Base-by-base conservation (phyloP, 495 filamentous ascomycete genomes). In the Cercophora scortea region DNA sequence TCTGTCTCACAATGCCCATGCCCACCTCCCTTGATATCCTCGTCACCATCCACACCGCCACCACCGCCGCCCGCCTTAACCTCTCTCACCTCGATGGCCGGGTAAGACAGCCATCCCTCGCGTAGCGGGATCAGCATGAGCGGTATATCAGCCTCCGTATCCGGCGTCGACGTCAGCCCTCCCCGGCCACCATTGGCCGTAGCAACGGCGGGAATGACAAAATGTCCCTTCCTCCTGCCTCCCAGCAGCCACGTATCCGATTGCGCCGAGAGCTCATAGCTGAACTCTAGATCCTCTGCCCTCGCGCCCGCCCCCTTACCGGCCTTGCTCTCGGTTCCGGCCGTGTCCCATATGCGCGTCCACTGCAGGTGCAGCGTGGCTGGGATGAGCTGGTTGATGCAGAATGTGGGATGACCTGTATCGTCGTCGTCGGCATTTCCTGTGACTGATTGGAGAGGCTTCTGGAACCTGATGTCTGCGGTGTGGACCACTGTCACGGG, bases 221-320 rank as follows among this genome's bases (percentile, higher is more conserved):
- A 95, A 56, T 89, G 87, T 1, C 81, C 85, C 52, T 86, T 85
- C 18, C 87, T 77, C 36, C 84, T 78, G 0, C 94, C 93, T 32
- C 89, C 90, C 5, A 97, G 70, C 1, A 95, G 77, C 92, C 91
- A 98, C 1, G 75, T 73, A 11, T 94, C 90, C 0, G 80, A 66
- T 35, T 84, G 80, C 10, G 87, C 84, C 39, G 86, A 81, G 10
- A 98, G 65, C 60, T 95, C 90, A 66, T 89, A 95, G 53, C 83
- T 79, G 65, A 96, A 96, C 59, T 89, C 84, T 1, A 93, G 69
- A 35, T 83, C 72, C 16, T 75, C 67, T 8, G 67, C 69, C 9
- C 69, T 63, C 45, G 71, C 54, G 10, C 67, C 62, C 35, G 69
- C 63, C 3, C 61, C 61, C n/a, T 51, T 52, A 7, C 44, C 34